These are phyloP conservation scores for Blastobotrys ciferrii DNA, from an alignment of 1,139 yeast genomes.

Conservation along the genomic window DNA sequence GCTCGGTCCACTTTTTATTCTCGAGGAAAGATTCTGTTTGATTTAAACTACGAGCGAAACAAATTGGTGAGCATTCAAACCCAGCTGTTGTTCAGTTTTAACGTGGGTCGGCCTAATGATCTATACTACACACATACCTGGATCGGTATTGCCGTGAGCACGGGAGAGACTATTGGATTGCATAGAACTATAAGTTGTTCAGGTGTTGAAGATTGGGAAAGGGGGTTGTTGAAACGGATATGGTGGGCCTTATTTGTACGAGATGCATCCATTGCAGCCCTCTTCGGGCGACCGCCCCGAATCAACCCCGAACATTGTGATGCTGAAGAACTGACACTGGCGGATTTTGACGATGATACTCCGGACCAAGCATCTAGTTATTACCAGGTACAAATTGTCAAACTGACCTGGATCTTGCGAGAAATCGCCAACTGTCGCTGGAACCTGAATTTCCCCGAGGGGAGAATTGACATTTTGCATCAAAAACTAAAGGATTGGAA, in stretches of 20 bases:
- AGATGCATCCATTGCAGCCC: conserved; percentile 58
- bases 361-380: conserved; percentile 39
- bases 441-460: conserved; percentile 2
- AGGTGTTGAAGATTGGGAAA: conserved; percentile 37
- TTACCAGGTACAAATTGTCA: conserved; percentile 28
- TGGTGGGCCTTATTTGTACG: conserved; percentile 67
- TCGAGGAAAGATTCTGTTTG: conserved; percentile 61
- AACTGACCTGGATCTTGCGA: conserved; percentile 7
- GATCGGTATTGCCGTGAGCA: conserved; percentile 57
- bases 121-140: conserved; percentile 60
- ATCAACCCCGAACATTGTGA: conserved; percentile 61
- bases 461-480: conserved; percentile 2
- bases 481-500: conserved; percentile 8
- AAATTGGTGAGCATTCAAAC: conserved; percentile 56
- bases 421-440: conserved; percentile 7
- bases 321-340: conserved; percentile 57
- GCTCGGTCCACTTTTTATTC: conserved; percentile 55
- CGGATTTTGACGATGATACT: conserved; percentile 51
- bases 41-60: conserved; percentile 56
- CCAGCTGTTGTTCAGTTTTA: conserved; percentile 51
- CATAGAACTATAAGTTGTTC: conserved; percentile 41
- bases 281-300: conserved; percentile 58
- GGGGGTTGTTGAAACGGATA: conserved; percentile 51
- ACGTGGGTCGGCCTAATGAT: conserved; percentile 65
- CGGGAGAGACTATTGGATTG: conserved; percentile 64